Conservation (phyloP, 2,329 filamentous ascomycete genomes). For the Penicillium expansum region DNA sequence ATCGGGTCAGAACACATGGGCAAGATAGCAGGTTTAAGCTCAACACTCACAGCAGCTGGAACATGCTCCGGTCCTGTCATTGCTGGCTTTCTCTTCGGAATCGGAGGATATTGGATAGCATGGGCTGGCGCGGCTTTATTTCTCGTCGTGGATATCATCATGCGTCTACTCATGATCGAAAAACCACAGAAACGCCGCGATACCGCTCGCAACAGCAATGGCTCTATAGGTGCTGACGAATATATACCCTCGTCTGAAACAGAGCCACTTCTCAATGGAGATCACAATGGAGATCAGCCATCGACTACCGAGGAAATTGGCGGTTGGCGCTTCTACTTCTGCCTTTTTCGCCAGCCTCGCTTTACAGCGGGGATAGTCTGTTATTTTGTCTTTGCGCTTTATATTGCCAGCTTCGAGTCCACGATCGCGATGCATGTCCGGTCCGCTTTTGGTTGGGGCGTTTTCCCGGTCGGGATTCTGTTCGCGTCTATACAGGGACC, state of each 20-base stretch:
- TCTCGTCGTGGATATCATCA: slow-evolving; percentile 28
- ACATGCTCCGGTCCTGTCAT: slow-evolving; percentile 25
- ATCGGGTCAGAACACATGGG: slow-evolving; percentile 15
- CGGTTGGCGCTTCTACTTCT: slow-evolving; percentile 9
- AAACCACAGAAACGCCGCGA: background rate
- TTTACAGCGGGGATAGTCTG: slow-evolving; percentile 10
- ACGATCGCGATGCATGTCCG: slow-evolving; percentile 14
- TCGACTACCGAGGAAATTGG: background rate
- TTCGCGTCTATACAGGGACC: slow-evolving; percentile 12
- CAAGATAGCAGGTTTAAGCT: slow-evolving; percentile 12
- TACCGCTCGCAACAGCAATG: background rate
- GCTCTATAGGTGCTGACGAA: background rate
- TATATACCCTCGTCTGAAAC: background rate
- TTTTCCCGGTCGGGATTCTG: slow-evolving; percentile 10
- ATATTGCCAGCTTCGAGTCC: slow-evolving; percentile 11
- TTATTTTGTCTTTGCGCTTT: slow-evolving; percentile 10
- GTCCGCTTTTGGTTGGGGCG: slow-evolving; percentile 12
- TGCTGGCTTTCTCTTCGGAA: slow-evolving; percentile 24
- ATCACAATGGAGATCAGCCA: background rate
- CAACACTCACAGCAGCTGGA: slow-evolving; percentile 14
- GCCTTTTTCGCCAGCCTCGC: slow-evolving; percentile 2
- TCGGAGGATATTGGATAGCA: slow-evolving; percentile 28
- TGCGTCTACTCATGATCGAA: slow-evolving; percentile 21
- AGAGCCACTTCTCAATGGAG: background rate
- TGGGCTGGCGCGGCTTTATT: slow-evolving; percentile 26